Evolutionary conservation across 176 grass and related monocot genomes (phyloP).

Genomic region (Oryza nivara): DNA sequence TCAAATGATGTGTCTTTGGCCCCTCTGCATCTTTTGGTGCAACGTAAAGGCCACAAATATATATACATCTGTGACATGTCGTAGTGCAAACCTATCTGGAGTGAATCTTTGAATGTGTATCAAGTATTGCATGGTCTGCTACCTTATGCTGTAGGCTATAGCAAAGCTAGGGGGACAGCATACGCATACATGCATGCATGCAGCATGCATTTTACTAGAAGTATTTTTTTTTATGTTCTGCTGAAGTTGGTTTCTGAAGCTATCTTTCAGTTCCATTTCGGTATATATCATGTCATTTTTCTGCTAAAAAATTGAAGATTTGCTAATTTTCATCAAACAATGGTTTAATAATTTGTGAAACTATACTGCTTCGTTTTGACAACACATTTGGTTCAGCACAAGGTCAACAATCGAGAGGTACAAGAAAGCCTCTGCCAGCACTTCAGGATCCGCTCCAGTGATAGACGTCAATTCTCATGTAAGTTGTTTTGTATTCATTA

Average conservation of each 20-base stretch:
- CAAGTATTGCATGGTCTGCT: no score
- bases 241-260: background rate
- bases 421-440: constrained; percentile 75
- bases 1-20: background rate
- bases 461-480: constrained; percentile 77
- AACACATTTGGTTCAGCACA: constrained; percentile 44
- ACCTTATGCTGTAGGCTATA: no score
- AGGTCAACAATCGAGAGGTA: constrained; percentile 87
- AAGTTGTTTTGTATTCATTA: constrained; percentile 13
- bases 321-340: background rate
- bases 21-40: constrained; percentile 42
- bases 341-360: background rate
- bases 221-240: background rate
- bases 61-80: background rate
- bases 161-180: background rate
- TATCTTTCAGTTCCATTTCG: background rate
- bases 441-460: constrained; percentile 60
- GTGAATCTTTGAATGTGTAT: background rate
- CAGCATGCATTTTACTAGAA: no score
- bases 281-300: no score
- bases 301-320: background rate
- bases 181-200: background rate
- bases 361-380: background rate
- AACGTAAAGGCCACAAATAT: constrained; percentile 10
- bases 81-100: background rate